Percentiles rank a stretch among this genome's conserved stretches.
Conservation (phyloP, 257 asterid genomes). For the Nicotiana paniculata region DNA sequence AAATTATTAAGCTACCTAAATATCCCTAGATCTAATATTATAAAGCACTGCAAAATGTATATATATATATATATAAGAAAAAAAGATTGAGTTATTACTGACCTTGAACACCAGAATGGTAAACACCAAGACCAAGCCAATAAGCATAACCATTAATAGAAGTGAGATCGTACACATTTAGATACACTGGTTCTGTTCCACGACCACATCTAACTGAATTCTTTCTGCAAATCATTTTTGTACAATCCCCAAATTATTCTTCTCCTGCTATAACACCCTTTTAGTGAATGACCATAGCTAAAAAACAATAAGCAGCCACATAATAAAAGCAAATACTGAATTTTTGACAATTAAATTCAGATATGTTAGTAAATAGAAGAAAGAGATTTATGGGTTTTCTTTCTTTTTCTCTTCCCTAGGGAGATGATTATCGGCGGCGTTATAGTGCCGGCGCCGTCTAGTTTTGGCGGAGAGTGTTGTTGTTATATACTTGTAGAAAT, state of each 20-base stretch:
- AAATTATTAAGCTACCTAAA: not conserved
- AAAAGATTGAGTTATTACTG: not conserved
- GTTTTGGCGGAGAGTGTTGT: slow-evolving; percentile 14
- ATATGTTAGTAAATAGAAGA: not conserved
- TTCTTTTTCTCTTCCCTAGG: not conserved
- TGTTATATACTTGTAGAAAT: not conserved
- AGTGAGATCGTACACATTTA: slow-evolving; percentile 78
- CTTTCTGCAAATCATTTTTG: slow-evolving; percentile 63
- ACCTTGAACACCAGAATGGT: slow-evolving; percentile 94
- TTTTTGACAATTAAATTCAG: not conserved
- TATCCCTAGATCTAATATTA: not conserved
- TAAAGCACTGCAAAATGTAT: too few species aligned
- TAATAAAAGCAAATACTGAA: not conserved
- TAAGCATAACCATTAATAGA: slow-evolving; percentile 75
- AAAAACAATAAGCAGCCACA: not conserved
- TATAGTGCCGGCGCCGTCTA: slow-evolving; percentile 19
- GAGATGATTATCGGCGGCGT: slow-evolving; percentile 16
- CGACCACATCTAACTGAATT: slow-evolving; percentile 31
- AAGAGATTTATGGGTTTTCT: not conserved
- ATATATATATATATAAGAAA: too few species aligned
- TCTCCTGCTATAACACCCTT: not conserved
- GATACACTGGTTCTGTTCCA: slow-evolving; percentile 67
- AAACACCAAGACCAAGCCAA: slow-evolving; percentile 89
- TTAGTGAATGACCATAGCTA: not conserved
- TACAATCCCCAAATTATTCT: not conserved